A percentile compares a stretch with the other conserved stretches of the same genome.
Evolutionary conservation across 2,329 filamentous ascomycete species (phyloP).

Genomic region (Claviceps monticola): DNA sequence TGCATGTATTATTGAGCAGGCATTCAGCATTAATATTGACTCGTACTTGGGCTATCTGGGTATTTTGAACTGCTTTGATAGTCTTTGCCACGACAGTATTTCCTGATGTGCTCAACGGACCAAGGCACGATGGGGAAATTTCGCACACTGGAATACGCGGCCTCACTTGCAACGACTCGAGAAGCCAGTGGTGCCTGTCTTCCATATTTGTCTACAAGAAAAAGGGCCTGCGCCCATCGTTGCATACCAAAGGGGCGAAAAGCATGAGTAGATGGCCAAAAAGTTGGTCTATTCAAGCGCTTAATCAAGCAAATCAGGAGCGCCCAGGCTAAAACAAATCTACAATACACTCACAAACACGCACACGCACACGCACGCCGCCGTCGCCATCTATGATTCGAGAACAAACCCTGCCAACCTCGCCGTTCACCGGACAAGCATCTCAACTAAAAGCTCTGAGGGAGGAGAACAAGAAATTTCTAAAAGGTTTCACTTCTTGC

Average conservation of each 20-base stretch:
- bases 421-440: not conserved
- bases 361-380: constrained; percentile 10
- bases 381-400: constrained; percentile 16
- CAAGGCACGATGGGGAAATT: no score
- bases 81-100: no score
- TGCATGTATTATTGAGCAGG: no score
- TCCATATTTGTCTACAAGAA: no score
- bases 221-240: no score
- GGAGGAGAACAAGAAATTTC: not conserved
- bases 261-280: constrained; percentile 4
- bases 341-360: constrained; percentile 8
- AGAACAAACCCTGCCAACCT: constrained; percentile 1
- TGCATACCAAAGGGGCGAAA: not conserved
- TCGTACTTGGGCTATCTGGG: no score
- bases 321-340: constrained; percentile 1
- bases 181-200: no score
- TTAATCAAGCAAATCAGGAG: not conserved
- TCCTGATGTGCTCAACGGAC: no score
- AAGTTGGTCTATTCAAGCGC: constrained; percentile 3
- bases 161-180: no score
- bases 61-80: no score
- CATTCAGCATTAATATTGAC: no score
- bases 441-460: not conserved
- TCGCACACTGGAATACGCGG: no score
- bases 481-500: constrained; percentile 14